Conservation (phyloP, 352 stramenopile genomes). For the Phytophthora meadii region DNA sequence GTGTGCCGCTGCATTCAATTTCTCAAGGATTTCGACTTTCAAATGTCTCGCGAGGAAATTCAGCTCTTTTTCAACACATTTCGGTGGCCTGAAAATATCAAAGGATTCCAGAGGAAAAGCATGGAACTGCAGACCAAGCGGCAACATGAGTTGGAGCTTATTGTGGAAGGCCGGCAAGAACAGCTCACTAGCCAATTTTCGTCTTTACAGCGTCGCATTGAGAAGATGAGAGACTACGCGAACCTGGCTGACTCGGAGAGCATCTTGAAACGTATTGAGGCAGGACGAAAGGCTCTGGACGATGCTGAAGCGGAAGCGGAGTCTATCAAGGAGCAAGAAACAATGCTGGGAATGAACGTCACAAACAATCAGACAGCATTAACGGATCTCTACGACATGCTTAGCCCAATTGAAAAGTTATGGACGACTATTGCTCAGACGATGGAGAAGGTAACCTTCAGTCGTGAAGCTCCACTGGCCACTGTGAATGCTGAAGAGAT, state of each 20-base stretch:
- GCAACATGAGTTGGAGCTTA: slow-evolving; percentile 90
- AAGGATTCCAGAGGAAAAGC: slow-evolving; percentile 91
- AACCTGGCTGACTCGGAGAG: slow-evolving; percentile 83
- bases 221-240: slow-evolving; percentile 91
- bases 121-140: slow-evolving; percentile 91
- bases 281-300: slow-evolving; percentile 79
- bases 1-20: slow-evolving; percentile 87
- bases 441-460: slow-evolving; percentile 81
- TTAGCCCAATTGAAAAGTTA: slow-evolving; percentile 88
- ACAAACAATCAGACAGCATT: slow-evolving; percentile 85
- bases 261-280: slow-evolving; percentile 84
- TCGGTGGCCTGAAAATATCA: slow-evolving; percentile 92
- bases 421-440: slow-evolving; percentile 86
- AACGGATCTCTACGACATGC: slow-evolving; percentile 77
- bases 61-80: slow-evolving; percentile 92
- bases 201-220: slow-evolving; percentile 84
- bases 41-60: slow-evolving; percentile 89
- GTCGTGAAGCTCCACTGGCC: slow-evolving; percentile 63
- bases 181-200: slow-evolving; percentile 84
- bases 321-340: slow-evolving; percentile 89
- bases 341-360: slow-evolving; percentile 81
- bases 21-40: slow-evolving; percentile 89
- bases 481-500: slow-evolving; percentile 88
- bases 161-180: slow-evolving; percentile 90
- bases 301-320: slow-evolving; percentile 86